Evolutionary conservation across 495 filamentous ascomycete genomes (phyloP).

Genomic region (Aspergillus sparsus): DNA sequence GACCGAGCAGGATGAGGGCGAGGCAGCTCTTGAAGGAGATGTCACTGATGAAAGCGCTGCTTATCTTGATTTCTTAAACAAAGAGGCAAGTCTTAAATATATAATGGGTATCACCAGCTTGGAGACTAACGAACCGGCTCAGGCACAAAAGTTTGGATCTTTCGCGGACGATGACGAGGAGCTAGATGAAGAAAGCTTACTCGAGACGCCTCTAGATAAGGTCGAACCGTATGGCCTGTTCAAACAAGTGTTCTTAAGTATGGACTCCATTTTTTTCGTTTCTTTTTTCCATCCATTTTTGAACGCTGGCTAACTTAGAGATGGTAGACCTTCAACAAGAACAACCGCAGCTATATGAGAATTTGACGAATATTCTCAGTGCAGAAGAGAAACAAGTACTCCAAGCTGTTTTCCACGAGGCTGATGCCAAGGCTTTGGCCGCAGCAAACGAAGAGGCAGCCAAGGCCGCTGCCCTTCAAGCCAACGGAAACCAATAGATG

Average conservation of each 20-base stretch:
- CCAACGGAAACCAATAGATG: slow-evolving; percentile 42
- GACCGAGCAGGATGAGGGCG: slow-evolving; percentile 64
- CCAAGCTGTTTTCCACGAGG: slow-evolving; percentile 76
- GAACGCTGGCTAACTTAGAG: slow-evolving; percentile 21
- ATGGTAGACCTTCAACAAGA: slow-evolving; percentile 78
- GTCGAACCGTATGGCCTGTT: slow-evolving; percentile 92
- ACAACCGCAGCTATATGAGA: slow-evolving; percentile 85
- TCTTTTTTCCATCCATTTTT: background rate
- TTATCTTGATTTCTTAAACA: slow-evolving; percentile 93
- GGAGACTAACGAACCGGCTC: slow-evolving; percentile 23
- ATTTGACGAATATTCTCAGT: slow-evolving; percentile 73
- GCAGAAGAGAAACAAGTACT: slow-evolving; percentile 81
- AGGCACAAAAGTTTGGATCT: slow-evolving; percentile 81
- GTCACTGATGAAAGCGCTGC: slow-evolving; percentile 86
- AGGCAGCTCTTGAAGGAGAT: slow-evolving; percentile 61
- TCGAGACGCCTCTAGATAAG: slow-evolving; percentile 92
- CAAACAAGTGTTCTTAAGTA: slow-evolving; percentile 78
- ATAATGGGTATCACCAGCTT: no score
- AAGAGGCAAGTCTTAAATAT: slow-evolving; percentile 60
- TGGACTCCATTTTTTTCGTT: slow-evolving; percentile 32
- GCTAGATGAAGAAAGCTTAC: slow-evolving; percentile 84
- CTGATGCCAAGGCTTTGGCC: slow-evolving; percentile 60
- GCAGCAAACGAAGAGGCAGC: slow-evolving; percentile 35
- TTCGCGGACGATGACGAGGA: slow-evolving; percentile 75
- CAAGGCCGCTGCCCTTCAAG: slow-evolving; percentile 40